These are phyloP conservation scores for Exidia glandulosa DNA, from an alignment of 768 basidiomycete genomes.

Conservation along the genomic window DNA sequence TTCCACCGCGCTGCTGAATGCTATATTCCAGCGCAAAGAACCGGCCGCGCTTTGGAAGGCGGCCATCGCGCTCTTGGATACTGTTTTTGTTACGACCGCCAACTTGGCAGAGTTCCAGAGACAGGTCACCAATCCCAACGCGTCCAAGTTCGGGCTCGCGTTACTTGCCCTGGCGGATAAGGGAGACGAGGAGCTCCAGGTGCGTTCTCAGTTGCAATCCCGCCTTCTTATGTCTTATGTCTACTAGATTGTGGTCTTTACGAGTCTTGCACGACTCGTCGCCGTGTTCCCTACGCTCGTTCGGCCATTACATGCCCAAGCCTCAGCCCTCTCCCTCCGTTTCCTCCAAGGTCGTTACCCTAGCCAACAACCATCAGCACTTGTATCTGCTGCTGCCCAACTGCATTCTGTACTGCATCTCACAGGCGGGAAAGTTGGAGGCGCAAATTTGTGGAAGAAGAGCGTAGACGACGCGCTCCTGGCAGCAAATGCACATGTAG, in stretches of 20 bases:
- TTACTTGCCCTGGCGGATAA: constrained; percentile 48
- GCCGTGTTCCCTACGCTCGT: constrained; percentile 58
- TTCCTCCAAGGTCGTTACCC: constrained; percentile 40
- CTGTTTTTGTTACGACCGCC: constrained; percentile 48
- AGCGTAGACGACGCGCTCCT: constrained; percentile 57
- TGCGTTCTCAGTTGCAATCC: constrained; percentile 13
- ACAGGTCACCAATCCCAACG: constrained; percentile 59
- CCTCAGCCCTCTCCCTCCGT: constrained; percentile 44
- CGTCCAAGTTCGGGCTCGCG: constrained; percentile 57
- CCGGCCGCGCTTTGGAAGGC: constrained; percentile 47
- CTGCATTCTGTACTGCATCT: constrained; percentile 55
- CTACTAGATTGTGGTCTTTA: constrained; percentile 33
- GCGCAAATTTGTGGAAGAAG: constrained; percentile 61
- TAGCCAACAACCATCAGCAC: constrained; percentile 30
- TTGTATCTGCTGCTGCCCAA: constrained; percentile 39
- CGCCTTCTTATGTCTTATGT: neutral
- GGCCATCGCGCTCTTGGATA: constrained; percentile 49
- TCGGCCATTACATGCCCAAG: constrained; percentile 38
- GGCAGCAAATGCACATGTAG: constrained; percentile 55
- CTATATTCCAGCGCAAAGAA: constrained; percentile 51
- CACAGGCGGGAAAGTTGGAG: constrained; percentile 72
- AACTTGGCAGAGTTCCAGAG: constrained; percentile 73
- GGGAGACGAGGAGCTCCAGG: constrained; percentile 44
- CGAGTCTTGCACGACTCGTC: constrained; percentile 45
- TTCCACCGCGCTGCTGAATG: constrained; percentile 9